Conservation (phyloP, 768 basidiomycete genomes). For the Tylopilus subfusipes region DNA sequence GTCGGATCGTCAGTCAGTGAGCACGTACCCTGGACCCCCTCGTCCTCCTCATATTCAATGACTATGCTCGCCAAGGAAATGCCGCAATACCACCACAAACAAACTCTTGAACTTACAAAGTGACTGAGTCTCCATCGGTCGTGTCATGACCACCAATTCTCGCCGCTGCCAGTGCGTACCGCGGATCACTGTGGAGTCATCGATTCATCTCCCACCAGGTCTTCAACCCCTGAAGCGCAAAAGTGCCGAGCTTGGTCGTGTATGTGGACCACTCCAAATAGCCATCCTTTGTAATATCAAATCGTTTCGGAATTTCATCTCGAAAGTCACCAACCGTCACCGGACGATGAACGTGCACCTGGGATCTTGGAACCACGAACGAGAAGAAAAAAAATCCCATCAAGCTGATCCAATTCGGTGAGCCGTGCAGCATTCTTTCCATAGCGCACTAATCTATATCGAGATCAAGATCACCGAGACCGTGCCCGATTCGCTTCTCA, state of each 20-base stretch:
- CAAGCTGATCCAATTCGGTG: neutral
- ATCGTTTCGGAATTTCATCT: neutral
- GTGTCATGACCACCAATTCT: too few relatives aligned
- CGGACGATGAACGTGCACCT: neutral
- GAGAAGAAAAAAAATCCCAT: neutral
- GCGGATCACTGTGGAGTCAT: too few relatives aligned
- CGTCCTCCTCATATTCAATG: too few relatives aligned
- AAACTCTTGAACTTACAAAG: too few relatives aligned
- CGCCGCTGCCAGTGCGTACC: too few relatives aligned
- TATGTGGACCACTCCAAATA: neutral
- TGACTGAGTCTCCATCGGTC: too few relatives aligned
- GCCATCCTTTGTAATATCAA: neutral
- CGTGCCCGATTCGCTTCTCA: neutral
- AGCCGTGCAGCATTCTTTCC: neutral
- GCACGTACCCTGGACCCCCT: too few relatives aligned
- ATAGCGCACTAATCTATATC: neutral
- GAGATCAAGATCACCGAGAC: neutral
- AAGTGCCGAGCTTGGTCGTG: neutral
- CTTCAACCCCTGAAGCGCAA: neutral
- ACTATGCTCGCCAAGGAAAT: too few relatives aligned
- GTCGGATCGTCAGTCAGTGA: too few relatives aligned
- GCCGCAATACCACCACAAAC: too few relatives aligned
- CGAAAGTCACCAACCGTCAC: neutral
- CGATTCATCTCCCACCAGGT: neutral
- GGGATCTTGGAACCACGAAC: neutral